Conservation (phyloP, 2,329 filamentous ascomycete species). For the Ceratocystis destructans region DNA sequence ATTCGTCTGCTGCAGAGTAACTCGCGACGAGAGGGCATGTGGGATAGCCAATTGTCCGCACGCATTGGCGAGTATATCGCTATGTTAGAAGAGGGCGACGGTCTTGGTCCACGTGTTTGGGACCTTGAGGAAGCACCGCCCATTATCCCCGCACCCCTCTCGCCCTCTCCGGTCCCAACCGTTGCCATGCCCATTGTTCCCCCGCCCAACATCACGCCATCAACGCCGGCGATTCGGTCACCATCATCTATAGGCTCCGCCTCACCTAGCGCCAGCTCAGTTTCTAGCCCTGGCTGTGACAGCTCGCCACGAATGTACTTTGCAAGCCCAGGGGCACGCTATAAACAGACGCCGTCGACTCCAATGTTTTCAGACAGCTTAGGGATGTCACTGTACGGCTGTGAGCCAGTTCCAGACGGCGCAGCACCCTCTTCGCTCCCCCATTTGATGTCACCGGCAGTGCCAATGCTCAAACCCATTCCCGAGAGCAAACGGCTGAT, state of each 20-base stretch:
- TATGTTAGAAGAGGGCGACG: conserved; percentile 39
- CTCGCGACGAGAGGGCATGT: conserved; percentile 52
- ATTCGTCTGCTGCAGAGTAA: conserved; percentile 47
- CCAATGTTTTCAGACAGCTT: not conserved
- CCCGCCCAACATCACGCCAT: not conserved
- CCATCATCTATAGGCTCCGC: not conserved
- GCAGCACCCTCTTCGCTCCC: not conserved
- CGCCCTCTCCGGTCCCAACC: not conserved
- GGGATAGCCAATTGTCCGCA: conserved; percentile 49
- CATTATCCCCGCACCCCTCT: not conserved
- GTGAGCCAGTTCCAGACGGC: not conserved
- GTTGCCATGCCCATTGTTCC: not conserved
- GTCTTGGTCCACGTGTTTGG: conserved; percentile 16
- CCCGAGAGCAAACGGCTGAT: conserved; percentile 43
- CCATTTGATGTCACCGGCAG: not conserved
- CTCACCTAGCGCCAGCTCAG: not conserved
- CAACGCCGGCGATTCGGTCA: not conserved
- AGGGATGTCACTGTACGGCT: not conserved
- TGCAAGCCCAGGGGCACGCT: not conserved
- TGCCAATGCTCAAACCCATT: conserved; percentile 24
- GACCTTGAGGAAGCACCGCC: conserved; percentile 8
- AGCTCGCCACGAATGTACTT: not conserved
- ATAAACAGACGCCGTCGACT: not conserved
- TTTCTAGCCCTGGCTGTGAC: not conserved
- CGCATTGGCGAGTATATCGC: conserved; percentile 43